Percentiles rank a stretch among this genome's conserved stretches.
phyloP scores from a whole-genome alignment of 208 protist genomes.

The Acanthamoeba lenticulata region DNA sequence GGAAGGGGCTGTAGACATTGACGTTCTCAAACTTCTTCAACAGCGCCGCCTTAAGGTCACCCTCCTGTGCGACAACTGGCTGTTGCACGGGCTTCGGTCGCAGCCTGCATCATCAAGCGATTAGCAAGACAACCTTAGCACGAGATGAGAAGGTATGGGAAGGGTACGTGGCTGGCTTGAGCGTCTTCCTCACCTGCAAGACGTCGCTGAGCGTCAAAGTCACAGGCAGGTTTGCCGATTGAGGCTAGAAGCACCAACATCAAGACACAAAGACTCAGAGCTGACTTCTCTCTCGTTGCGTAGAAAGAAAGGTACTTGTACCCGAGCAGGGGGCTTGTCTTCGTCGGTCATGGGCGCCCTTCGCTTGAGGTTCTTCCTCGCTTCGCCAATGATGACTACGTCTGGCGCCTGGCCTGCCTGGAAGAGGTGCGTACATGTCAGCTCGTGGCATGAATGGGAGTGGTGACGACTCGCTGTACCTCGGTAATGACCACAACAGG shows the following conservation, averaged over 20 bases:
- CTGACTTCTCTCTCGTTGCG: neutral
- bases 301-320: neutral
- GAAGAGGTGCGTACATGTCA: neutral
- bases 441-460: neutral
- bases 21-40: slow-evolving; percentile 51
- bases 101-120: neutral
- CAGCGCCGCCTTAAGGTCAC: neutral
- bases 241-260: neutral
- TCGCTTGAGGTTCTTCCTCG: neutral
- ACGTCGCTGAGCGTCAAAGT: neutral
- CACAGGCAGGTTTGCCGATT: neutral
- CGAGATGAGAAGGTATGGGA: too few relatives aligned
- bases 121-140: too few relatives aligned
- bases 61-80: neutral
- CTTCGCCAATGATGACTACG: neutral
- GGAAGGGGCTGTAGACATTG: neutral
- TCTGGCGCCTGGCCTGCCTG: neutral
- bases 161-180: neutral
- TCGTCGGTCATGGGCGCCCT: neutral
- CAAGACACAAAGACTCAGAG: neutral
- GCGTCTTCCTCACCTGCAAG: neutral
- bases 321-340: neutral
- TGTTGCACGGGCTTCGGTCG: neutral
- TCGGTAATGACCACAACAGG: neutral
- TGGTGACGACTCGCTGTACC: neutral